A percentile compares a stretch with the other conserved stretches of the same genome.
These are phyloP conservation scores for Stagonosporopsis vannaccii DNA, from an alignment of 2,329 filamentous ascomycete genomes.

Conservation along the genomic window DNA sequence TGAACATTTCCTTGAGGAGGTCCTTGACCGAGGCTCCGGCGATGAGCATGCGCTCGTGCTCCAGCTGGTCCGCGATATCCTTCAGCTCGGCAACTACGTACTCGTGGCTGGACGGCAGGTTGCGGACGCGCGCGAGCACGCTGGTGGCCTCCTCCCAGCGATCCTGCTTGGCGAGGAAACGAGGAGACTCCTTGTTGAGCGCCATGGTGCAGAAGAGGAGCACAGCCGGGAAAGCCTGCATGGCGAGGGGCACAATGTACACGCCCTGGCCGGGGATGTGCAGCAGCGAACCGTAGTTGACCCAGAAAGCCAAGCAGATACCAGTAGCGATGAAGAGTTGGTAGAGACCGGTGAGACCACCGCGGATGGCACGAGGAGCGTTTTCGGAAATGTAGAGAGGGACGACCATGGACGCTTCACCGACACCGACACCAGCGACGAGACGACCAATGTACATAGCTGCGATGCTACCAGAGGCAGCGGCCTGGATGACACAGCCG, in stretches of 20 bases:
- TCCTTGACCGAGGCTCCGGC: slow-evolving; percentile 56
- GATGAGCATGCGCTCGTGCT: slow-evolving; percentile 65
- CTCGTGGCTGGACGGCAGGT: slow-evolving; percentile 52
- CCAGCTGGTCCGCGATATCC: slow-evolving; percentile 50
- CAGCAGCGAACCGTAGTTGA: slow-evolving; percentile 61
- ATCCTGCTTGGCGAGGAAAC: slow-evolving; percentile 72
- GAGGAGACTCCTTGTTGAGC: slow-evolving; percentile 70
- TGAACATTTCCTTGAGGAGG: slow-evolving; percentile 55
- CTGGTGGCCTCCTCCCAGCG: slow-evolving; percentile 69
- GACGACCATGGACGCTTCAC: slow-evolving; percentile 63
- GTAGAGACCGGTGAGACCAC: slow-evolving; percentile 66
- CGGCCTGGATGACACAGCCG: slow-evolving; percentile 70
- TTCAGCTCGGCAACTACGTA: slow-evolving; percentile 49
- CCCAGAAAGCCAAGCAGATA: slow-evolving; percentile 62
- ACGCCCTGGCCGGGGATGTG: slow-evolving; percentile 58
- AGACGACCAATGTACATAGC: slow-evolving; percentile 71
- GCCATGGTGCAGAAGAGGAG: slow-evolving; percentile 68
- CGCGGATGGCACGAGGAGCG: slow-evolving; percentile 65
- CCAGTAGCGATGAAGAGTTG: slow-evolving; percentile 65
- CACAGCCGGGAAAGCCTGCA: slow-evolving; percentile 70
- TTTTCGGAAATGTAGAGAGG: slow-evolving; percentile 69
- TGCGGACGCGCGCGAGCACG: slow-evolving; percentile 65
- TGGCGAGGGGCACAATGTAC: slow-evolving; percentile 68
- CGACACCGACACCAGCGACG: slow-evolving; percentile 62
- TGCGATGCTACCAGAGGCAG: slow-evolving; percentile 65